These are phyloP conservation scores for Pueraria montana DNA, from an alignment of 306 rosid genomes.

Conservation along the genomic window DNA sequence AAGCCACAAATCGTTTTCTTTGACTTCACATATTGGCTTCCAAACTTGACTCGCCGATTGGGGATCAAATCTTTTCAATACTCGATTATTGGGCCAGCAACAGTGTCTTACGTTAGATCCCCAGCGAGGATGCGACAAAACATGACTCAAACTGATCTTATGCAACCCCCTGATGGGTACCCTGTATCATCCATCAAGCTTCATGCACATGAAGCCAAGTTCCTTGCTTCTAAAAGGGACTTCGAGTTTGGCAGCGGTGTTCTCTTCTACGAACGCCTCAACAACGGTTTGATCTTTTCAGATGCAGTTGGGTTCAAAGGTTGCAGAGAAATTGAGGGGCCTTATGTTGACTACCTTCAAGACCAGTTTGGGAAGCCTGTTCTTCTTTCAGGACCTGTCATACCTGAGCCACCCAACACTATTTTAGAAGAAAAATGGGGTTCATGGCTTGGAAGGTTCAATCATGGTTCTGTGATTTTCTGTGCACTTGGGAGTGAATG, in stretches of 20 bases:
- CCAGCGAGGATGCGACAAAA: background rate
- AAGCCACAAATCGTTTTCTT: constrained; percentile 51
- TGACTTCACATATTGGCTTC: constrained; percentile 49
- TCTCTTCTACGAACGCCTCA: constrained; percentile 12
- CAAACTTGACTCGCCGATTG: constrained; percentile 31
- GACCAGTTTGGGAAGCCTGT: constrained; percentile 32
- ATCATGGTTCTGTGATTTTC: constrained; percentile 28
- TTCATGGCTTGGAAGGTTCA: constrained; percentile 42
- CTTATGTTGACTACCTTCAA: constrained; percentile 42
- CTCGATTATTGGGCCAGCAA: background rate
- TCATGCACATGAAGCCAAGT: constrained; percentile 38
- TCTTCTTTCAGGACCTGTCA: constrained; percentile 50
- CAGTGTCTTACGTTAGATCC: background rate
- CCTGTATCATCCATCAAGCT: constrained; percentile 44
- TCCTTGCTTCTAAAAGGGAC: background rate
- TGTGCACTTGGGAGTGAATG: constrained; percentile 53
- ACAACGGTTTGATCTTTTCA: background rate
- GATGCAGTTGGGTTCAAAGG: constrained; percentile 58
- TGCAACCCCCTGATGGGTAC: constrained; percentile 41
- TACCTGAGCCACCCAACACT: constrained; percentile 42
- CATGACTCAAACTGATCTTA: constrained; percentile 32
- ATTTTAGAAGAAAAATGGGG: constrained; percentile 41
- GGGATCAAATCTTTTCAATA: constrained; percentile 45
- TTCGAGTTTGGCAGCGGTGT: constrained; percentile 48
- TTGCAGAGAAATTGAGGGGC: constrained; percentile 48